Base-by-base conservation (phyloP, 305 asterid genomes). In the Plantago lanceolata region DNA sequence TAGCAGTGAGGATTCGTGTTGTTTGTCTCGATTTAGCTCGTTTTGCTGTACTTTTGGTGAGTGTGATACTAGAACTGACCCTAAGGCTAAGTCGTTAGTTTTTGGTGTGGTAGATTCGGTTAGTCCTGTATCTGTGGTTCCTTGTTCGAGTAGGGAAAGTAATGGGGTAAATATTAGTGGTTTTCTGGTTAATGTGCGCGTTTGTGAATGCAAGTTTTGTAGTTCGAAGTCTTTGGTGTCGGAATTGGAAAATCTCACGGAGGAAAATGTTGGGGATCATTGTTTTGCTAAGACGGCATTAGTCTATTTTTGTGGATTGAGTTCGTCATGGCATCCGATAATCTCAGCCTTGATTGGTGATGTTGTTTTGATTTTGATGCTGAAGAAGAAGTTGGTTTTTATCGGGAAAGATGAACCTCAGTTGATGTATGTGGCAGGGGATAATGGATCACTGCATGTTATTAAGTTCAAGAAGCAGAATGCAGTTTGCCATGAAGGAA, bases 241-340 rank as follows among this genome's bases (percentile, higher is more conserved):
- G 6, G 72, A 66, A 65, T 57, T 86, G 67, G 50, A 19, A 26
- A 57, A 64, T 57, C 68, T 73, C 43, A 60, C 61, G 40, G 75
- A 69, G 66, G 59, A 44, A 53, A 70, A 70, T 44, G 57, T 57
- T n/a, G 66, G 58, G 53, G 67, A 48, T 65, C 99, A 89, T 82
- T 33, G 56, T 70, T 93, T 87, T 71, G 57, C 14, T 48, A 74
- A 79, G 72, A 69, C 71, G 13, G 76, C 59, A 65, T 72, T 76
- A 37, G 83, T 82, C 6, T 87, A 80, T 79, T 85, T 85, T 59
- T 79, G 71, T 69, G 96, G 94, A 52, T 49, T 62, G 75, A 79
- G 92, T 53, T 79, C 94, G 24, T 82, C 86, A 6, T 93, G 96
- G 96, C 86, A 84, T 82, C 92, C 96, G 16, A 84, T 76, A 28